Conservation (phyloP, 768 basidiomycete genomes). For the Steccherinum ochraceum region DNA sequence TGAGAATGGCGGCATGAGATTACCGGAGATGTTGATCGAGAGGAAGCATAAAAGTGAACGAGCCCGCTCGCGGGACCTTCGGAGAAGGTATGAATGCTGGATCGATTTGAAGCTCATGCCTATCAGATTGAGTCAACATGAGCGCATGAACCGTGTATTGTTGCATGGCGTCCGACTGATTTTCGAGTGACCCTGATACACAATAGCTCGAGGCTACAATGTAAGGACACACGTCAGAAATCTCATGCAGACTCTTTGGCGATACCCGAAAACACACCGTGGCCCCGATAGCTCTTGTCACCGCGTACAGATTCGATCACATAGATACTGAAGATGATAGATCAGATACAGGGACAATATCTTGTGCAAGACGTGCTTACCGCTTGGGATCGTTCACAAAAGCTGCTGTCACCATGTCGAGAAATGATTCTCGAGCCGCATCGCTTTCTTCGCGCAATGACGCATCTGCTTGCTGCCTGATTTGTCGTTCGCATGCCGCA, state of each 20-base stretch:
- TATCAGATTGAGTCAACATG: constrained; percentile 30
- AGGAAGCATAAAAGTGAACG: constrained; percentile 21
- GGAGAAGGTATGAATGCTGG: constrained; percentile 28
- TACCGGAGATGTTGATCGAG: constrained; percentile 27
- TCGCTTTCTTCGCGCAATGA: too few species aligned
- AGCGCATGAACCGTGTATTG: constrained; percentile 26
- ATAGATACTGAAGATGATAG: not conserved
- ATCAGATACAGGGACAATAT: too few species aligned
- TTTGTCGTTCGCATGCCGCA: constrained; percentile 1
- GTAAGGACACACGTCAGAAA: too few species aligned
- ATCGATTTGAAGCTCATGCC: constrained; percentile 29
- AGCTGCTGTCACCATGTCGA: too few species aligned
- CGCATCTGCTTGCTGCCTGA: not conserved
- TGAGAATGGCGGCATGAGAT: constrained; percentile 12
- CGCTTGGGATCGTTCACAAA: too few species aligned
- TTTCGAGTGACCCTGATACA: not conserved
- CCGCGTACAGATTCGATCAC: not conserved
- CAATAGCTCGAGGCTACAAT: too few species aligned
- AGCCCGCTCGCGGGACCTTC: constrained; percentile 11
- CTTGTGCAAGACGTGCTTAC: too few species aligned
- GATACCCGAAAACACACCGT: too few species aligned
- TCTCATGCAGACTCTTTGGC: too few species aligned
- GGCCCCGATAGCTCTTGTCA: not conserved
- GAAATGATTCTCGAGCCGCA: too few species aligned
- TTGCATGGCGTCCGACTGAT: not conserved